Evolutionary conservation across 257 asterid genomes (phyloP).

Genomic region (Asclepias syriaca): DNA sequence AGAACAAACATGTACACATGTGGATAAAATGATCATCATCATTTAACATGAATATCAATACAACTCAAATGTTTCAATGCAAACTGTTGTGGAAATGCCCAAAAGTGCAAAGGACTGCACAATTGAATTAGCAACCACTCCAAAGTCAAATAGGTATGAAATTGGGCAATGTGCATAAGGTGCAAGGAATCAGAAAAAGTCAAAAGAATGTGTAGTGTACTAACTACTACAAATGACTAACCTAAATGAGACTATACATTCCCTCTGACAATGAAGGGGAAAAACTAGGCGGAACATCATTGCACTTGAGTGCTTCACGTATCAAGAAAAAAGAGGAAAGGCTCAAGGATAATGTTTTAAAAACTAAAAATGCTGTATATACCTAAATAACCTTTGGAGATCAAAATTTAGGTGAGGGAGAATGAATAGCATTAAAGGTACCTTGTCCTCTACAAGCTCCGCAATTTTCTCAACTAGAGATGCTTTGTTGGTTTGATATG

Average conservation of each 20-base stretch:
- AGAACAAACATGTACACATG: not conserved
- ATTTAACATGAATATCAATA: not conserved
- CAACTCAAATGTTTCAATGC: not conserved
- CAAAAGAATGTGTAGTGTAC: not conserved
- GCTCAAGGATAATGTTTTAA: not conserved
- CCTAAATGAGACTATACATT: not conserved
- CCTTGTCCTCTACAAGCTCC: constrained; percentile 92
- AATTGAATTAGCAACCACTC: not conserved
- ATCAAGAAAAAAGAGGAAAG: not conserved
- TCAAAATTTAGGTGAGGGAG: not conserved
- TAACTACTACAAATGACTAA: not conserved
- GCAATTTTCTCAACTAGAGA: constrained; percentile 94
- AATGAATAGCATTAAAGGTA: constrained; percentile 21
- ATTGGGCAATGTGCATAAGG: not conserved
- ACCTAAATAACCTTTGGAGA: not conserved
- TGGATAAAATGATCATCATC: not conserved
- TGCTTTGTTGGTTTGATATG: constrained; percentile 96
- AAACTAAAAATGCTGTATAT: not conserved
- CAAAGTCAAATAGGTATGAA: not conserved
- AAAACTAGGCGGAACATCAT: not conserved
- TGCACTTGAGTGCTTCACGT: not conserved
- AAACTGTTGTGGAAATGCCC: too few species aligned
- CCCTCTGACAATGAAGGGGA: not conserved
- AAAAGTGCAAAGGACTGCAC: not conserved
- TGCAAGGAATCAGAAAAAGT: not conserved